Evolutionary conservation across 345 rosid genomes (phyloP).

Genomic region (Psidium friedrichsthalianum): DNA sequence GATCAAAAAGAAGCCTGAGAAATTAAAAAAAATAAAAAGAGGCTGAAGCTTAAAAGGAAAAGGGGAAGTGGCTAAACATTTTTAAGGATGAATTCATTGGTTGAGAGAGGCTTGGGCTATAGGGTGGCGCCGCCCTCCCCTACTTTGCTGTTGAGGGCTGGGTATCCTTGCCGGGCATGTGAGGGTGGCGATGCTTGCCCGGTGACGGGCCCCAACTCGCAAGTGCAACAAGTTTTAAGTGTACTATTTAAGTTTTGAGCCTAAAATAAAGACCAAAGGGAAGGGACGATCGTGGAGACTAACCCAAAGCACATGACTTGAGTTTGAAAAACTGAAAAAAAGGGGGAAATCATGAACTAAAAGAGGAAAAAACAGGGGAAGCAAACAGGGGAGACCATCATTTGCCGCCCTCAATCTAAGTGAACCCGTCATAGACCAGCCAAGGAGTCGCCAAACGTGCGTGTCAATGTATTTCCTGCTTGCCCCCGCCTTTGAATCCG

Average conservation of each 20-base stretch:
- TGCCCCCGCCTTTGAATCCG: not conserved
- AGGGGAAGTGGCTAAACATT: not conserved
- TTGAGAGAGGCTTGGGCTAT: not conserved
- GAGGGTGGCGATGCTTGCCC: no score
- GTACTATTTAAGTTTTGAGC: not conserved
- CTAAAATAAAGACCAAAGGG: not conserved
- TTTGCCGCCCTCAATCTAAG: not conserved
- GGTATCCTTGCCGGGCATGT: no score
- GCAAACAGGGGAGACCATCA: not conserved
- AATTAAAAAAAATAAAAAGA: not conserved
- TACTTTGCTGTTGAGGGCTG: no score
- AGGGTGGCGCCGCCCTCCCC: no score
- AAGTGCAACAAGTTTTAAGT: not conserved
- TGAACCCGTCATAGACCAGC: not conserved
- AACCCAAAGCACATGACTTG: not conserved
- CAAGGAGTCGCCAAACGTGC: not conserved
- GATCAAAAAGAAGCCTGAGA: not conserved
- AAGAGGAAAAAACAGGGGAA: no score
- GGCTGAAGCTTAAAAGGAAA: not conserved
- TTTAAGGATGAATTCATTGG: not conserved
- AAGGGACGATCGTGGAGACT: not conserved
- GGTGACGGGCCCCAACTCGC: no score
- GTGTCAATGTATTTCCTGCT: not conserved
- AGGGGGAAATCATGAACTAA: no score
- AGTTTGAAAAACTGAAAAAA: no score